Conservation (phyloP, 345 rosid genomes). For the Citrus hindsii region DNA sequence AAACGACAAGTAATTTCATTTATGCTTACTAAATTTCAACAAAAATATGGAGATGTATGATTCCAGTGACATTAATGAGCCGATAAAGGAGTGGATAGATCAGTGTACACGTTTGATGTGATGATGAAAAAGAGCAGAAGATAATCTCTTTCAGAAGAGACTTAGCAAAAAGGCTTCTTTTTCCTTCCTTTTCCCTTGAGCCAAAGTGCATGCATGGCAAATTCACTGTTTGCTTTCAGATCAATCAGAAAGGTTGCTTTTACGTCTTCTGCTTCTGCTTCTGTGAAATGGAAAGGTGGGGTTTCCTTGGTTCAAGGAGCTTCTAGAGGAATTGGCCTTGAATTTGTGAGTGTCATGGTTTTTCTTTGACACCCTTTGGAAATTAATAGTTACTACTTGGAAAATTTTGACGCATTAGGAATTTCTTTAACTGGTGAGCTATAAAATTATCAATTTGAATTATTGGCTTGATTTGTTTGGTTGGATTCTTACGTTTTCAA, state of each 20-base stretch:
- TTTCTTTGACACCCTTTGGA: not conserved
- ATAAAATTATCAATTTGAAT: not conserved
- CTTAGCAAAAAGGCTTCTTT: slow-evolving; percentile 13
- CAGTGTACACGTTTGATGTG: too few relatives aligned
- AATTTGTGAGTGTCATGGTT: slow-evolving; percentile 53
- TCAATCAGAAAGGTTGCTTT: slow-evolving; percentile 19
- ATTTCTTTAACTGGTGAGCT: not conserved
- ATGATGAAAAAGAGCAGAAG: not conserved
- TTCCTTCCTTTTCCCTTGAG: not conserved
- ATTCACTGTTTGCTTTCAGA: slow-evolving; percentile 1
- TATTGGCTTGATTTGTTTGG: not conserved
- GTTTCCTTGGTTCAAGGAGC: slow-evolving; percentile 94
- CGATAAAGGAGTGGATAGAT: not conserved
- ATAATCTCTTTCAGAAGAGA: not conserved
- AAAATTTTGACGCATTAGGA: not conserved
- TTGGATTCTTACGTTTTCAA: not conserved
- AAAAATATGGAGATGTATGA: not conserved
- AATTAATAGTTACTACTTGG: not conserved
- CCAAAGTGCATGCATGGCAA: slow-evolving; percentile 1
- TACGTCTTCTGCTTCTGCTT: slow-evolving; percentile 30
- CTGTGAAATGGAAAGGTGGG: slow-evolving; percentile 58
- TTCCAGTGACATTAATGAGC: not conserved
- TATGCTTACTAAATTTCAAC: not conserved
- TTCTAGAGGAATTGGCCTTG: slow-evolving; percentile 87
- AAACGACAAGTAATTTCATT: not conserved